These are phyloP conservation scores for Rhynchosporium graminicola DNA, from an alignment of 2,329 filamentous ascomycete species.

Conservation along the genomic window DNA sequence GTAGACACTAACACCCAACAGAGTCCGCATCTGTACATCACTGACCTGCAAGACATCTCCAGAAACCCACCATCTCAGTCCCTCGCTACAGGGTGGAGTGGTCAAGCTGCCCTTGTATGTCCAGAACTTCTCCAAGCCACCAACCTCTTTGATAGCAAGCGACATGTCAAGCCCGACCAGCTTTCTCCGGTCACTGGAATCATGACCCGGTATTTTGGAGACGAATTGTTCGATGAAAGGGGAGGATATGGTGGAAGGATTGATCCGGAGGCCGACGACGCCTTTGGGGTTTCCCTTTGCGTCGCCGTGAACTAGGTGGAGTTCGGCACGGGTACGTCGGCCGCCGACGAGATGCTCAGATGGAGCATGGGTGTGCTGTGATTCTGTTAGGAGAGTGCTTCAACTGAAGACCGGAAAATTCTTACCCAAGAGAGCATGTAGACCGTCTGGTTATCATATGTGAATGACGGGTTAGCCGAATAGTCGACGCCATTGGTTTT, in stretches of 20 bases:
- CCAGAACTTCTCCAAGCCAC: conserved; percentile 16
- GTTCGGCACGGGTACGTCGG: conserved; percentile 4
- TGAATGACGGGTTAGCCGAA: conserved; percentile 17
- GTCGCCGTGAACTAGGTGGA: conserved; percentile 15
- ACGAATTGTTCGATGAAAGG: conserved; percentile 7
- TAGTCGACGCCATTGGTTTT: conserved; percentile 8
- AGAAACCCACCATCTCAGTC: conserved; percentile 19
- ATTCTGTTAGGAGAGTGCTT: not conserved
- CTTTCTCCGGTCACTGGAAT: not conserved
- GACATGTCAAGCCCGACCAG: conserved; percentile 9
- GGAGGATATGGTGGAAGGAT: not conserved
- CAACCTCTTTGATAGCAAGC: conserved; percentile 9
- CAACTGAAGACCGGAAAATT: not conserved
- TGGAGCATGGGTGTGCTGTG: conserved; percentile 15
- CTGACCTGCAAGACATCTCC: conserved; percentile 10
- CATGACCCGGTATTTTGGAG: not conserved
- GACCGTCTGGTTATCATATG: conserved; percentile 1
- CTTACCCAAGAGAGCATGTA: conserved; percentile 13
- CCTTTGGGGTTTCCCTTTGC: conserved; percentile 9
- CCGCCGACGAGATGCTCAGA: conserved; percentile 14
- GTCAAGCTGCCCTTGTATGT: conserved; percentile 23
- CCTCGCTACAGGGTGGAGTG: conserved; percentile 19
- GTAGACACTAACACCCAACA: conserved; percentile 10
- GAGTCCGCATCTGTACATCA: conserved; percentile 8
- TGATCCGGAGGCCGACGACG: conserved; percentile 17